phyloP scores from a whole-genome alignment of 1,284 basidiomycete species.

The Moesziomyces antarcticus region DNA sequence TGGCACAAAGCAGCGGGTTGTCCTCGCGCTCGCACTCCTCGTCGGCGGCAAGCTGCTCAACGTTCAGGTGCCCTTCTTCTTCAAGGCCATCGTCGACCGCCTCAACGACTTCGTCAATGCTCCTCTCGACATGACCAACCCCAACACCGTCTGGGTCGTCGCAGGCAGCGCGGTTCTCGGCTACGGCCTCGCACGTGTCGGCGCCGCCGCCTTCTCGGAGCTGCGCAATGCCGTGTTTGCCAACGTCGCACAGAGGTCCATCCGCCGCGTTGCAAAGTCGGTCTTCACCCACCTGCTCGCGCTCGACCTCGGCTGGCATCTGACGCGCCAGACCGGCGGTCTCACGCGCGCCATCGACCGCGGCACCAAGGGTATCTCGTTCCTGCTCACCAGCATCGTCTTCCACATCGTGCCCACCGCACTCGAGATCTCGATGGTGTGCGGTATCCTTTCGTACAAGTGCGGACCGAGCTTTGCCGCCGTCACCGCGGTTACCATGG shows the following conservation, averaged over 20 bases:
- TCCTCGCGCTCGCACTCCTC: constrained; percentile 83
- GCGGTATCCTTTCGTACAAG: constrained; percentile 95
- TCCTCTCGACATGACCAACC: constrained; percentile 77
- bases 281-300: constrained; percentile 93
- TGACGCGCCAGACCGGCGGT: constrained; percentile 93
- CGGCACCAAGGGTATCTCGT: constrained; percentile 97
- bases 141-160: constrained; percentile 87
- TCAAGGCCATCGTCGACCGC: constrained; percentile 89
- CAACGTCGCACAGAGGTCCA: constrained; percentile 91
- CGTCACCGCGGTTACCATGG: constrained; percentile 86
- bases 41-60: constrained; percentile 91
- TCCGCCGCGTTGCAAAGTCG: constrained; percentile 89
- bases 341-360: constrained; percentile 95
- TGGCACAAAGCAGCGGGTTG: constrained; percentile 76
- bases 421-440: constrained; percentile 94
- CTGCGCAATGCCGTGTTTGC: constrained; percentile 96
- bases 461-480: constrained; percentile 97
- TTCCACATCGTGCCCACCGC: constrained; percentile 97
- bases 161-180: constrained; percentile 89
- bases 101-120: constrained; percentile 73
- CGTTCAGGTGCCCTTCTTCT: constrained; percentile 95
- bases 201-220: constrained; percentile 89
- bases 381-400: constrained; percentile 89
- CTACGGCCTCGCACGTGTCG: constrained; percentile 89
- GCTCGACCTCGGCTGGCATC: constrained; percentile 91